phyloP scores from a whole-genome alignment of 73 alveolate genomes.

The Symbiodinium natans region DNA sequence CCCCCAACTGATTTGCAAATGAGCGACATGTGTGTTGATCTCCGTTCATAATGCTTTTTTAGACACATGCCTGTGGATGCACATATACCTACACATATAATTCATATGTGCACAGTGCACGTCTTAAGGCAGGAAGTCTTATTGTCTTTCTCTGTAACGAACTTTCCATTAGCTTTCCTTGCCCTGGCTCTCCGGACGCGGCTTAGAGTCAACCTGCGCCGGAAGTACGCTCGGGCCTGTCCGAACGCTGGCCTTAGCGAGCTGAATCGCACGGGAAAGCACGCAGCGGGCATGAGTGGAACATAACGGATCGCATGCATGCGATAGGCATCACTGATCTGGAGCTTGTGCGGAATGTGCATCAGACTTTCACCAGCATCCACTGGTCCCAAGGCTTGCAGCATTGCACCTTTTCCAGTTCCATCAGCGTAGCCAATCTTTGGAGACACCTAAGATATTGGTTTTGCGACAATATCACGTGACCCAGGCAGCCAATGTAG shows the following conservation, averaged over 20 bases:
- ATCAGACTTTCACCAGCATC: slow-evolving; percentile 24
- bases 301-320: background rate
- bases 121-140: too few species aligned
- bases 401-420: slow-evolving; percentile 69
- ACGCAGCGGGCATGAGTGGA: too few species aligned
- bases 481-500: too few species aligned
- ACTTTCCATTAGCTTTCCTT: too few species aligned
- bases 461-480: too few species aligned
- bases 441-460: slow-evolving; percentile 17
- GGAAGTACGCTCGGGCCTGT: background rate
- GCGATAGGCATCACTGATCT: slow-evolving; percentile 56
- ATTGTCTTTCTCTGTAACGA: too few species aligned
- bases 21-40: background rate
- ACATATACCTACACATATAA: too few species aligned
- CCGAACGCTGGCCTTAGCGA: background rate
- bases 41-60: background rate
- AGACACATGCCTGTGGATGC: too few species aligned
- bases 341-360: slow-evolving; percentile 33
- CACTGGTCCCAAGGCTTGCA: background rate
- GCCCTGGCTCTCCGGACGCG: background rate
- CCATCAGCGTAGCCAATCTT: slow-evolving; percentile 38
- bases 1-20: background rate
- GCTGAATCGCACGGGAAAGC: too few species aligned
- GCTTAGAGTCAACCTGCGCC: background rate
- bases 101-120: too few species aligned